Conservation (phyloP, 2,329 filamentous ascomycete species). For the Phoma sp. region DNA sequence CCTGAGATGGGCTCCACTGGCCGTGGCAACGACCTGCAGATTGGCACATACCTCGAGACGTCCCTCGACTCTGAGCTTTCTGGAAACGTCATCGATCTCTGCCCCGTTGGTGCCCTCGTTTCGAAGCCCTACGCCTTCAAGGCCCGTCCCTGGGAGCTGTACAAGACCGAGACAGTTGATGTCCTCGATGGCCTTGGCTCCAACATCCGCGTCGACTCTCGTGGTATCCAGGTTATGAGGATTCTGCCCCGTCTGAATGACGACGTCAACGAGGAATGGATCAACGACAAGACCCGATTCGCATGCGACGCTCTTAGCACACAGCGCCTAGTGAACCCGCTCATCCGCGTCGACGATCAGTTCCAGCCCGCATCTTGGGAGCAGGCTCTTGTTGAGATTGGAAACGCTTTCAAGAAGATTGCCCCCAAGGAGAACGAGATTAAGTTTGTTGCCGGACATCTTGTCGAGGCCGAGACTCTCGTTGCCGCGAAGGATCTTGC, state of each 20-base stretch:
- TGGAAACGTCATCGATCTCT: slow-evolving; percentile 96
- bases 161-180: slow-evolving; percentile 94
- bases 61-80: slow-evolving; percentile 94
- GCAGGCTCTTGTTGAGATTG: slow-evolving; percentile 88
- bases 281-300: slow-evolving; percentile 97
- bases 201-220: slow-evolving; percentile 90
- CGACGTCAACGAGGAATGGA: slow-evolving; percentile 99
- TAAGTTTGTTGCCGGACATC: slow-evolving; percentile 89
- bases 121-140: slow-evolving; percentile 99
- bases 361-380: slow-evolving; percentile 96
- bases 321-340: slow-evolving; percentile 89
- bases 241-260: slow-evolving; percentile 92
- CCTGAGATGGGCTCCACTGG: slow-evolving; percentile 93
- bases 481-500: slow-evolving; percentile 97
- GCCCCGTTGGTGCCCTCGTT: slow-evolving; percentile 93
- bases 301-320: slow-evolving; percentile 97
- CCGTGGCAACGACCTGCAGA: slow-evolving; percentile 96
- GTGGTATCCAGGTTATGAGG: slow-evolving; percentile 95
- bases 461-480: slow-evolving; percentile 90
- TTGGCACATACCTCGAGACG: slow-evolving; percentile 95
- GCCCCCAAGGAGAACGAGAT: slow-evolving; percentile 91
- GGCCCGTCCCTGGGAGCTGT: slow-evolving; percentile 94
- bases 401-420: slow-evolving; percentile 77
- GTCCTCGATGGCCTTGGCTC: slow-evolving; percentile 92
- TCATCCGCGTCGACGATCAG: slow-evolving; percentile 86